Percentiles rank a stretch among this genome's conserved stretches.
phyloP scores from a whole-genome alignment of 768 basidiomycete genomes.

The Lentinula detonsa region DNA sequence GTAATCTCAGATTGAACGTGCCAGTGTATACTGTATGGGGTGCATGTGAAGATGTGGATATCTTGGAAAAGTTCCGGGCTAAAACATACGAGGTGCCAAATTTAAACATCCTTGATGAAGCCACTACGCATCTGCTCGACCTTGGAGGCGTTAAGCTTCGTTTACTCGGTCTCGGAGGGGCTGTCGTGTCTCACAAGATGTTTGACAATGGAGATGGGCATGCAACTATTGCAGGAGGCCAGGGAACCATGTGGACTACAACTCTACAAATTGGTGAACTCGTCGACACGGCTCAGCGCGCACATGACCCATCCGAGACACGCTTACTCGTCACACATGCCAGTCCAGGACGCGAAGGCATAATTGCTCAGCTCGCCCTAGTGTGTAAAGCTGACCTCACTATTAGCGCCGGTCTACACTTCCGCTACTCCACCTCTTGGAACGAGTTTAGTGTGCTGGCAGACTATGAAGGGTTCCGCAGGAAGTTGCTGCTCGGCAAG shows the following conservation, averaged over 20 bases:
- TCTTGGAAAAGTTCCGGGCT: constrained; percentile 90
- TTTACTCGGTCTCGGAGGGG: constrained; percentile 93
- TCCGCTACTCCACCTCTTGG: constrained; percentile 93
- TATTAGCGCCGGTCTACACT: constrained; percentile 91
- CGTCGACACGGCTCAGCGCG: constrained; percentile 93
- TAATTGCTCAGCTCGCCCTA: constrained; percentile 85
- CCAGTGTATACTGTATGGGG: constrained; percentile 98
- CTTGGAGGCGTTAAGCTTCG: constrained; percentile 91
- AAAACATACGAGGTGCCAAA: constrained; percentile 83
- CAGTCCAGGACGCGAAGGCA: constrained; percentile 87
- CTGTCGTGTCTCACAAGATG: constrained; percentile 91
- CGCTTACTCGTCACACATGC: constrained; percentile 91
- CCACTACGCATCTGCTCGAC: constrained; percentile 87
- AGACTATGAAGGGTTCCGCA: constrained; percentile 83
- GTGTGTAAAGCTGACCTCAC: constrained; percentile 93
- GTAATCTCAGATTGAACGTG: constrained; percentile 84
- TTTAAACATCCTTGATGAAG: constrained; percentile 90
- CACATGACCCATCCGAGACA: constrained; percentile 90
- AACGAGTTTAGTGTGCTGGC: constrained; percentile 94
- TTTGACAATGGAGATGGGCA: constrained; percentile 91
- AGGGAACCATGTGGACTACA: constrained; percentile 99
- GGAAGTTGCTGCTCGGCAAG: constrained; percentile 73
- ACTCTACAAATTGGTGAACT: constrained; percentile 97
- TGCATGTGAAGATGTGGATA: constrained; percentile 90
- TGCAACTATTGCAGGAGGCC: constrained; percentile 96